Evolutionary conservation across 352 stramenopile genomes (phyloP).

Genomic region (Globisporangium paddicum): DNA sequence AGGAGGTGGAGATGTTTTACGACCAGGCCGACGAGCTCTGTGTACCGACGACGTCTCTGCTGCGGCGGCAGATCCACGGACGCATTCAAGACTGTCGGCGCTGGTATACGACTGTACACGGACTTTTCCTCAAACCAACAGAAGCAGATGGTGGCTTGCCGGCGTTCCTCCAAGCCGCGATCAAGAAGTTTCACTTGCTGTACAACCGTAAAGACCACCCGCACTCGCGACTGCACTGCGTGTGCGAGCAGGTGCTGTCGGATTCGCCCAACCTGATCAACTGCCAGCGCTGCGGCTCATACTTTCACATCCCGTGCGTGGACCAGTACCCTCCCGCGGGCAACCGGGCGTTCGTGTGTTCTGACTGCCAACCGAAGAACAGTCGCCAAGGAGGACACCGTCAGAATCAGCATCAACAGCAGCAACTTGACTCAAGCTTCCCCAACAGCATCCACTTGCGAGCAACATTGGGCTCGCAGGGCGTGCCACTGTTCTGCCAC

Average conservation of each 20-base stretch:
- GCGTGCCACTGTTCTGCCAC: slow-evolving; percentile 57
- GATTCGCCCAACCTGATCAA: slow-evolving; percentile 41
- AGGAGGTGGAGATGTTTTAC: slow-evolving; percentile 48
- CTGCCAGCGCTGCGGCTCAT: slow-evolving; percentile 40
- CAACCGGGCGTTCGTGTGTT: slow-evolving; percentile 18
- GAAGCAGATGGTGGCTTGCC: slow-evolving; percentile 27
- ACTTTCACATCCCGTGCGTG: slow-evolving; percentile 66
- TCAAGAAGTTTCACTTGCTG: slow-evolving; percentile 26
- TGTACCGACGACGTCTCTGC: slow-evolving; percentile 53
- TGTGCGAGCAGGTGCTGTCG: slow-evolving; percentile 65
- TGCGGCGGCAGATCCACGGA: slow-evolving; percentile 55
- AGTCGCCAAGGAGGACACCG: not conserved
- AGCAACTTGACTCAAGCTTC: slow-evolving; percentile 2
- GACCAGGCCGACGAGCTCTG: slow-evolving; percentile 49
- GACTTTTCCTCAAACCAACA: slow-evolving; percentile 51
- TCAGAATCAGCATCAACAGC: not conserved
- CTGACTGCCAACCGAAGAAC: slow-evolving; percentile 14
- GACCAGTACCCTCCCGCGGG: slow-evolving; percentile 3
- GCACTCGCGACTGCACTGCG: slow-evolving; percentile 43
- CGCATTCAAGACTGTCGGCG: slow-evolving; percentile 64
- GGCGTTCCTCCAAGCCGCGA: slow-evolving; percentile 40
- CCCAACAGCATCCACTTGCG: slow-evolving; percentile 9
- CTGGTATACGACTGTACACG: slow-evolving; percentile 47
- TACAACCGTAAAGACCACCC: slow-evolving; percentile 11
- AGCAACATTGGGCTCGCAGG: slow-evolving; percentile 13